Conservation (phyloP, 345 rosid genomes). For the Adansonia digitata region DNA sequence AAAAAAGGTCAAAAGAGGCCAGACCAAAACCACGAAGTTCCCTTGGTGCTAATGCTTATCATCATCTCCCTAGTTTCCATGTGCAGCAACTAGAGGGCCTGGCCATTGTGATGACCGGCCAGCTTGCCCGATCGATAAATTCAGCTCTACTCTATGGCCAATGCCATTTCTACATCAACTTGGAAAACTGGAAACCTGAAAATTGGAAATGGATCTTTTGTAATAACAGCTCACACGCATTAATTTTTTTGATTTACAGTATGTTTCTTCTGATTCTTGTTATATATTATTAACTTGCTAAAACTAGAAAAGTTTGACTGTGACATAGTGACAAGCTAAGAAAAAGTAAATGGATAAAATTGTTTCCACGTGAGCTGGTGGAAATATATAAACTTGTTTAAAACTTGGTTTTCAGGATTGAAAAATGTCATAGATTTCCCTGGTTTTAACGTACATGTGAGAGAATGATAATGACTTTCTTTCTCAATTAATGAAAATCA, state of each 20-base stretch:
- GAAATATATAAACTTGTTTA: no score
- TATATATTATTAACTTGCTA: neutral
- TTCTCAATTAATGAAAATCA: neutral
- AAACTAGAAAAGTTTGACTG: conserved; percentile 1
- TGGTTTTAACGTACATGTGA: no score
- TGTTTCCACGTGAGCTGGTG: no score
- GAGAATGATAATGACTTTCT: neutral
- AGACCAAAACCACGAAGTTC: conserved; percentile 11
- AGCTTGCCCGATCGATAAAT: no score
- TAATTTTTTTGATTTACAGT: no score
- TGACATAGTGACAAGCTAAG: neutral
- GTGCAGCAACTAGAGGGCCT: conserved; percentile 4
- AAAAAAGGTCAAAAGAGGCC: conserved; percentile 25
- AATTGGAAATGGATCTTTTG: neutral
- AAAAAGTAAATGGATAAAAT: neutral
- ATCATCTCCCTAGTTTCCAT: conserved; percentile 22
- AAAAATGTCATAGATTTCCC: no score
- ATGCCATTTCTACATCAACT: neutral
- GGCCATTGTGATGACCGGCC: no score
- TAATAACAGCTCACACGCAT: neutral
- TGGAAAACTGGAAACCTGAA: neutral
- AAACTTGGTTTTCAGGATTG: no score
- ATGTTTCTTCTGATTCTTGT: neutral
- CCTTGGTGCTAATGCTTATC: conserved; percentile 15
- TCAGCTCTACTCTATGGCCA: no score